Conservation (phyloP, 306 rosid species). For the Lathyrus oleraceus region DNA sequence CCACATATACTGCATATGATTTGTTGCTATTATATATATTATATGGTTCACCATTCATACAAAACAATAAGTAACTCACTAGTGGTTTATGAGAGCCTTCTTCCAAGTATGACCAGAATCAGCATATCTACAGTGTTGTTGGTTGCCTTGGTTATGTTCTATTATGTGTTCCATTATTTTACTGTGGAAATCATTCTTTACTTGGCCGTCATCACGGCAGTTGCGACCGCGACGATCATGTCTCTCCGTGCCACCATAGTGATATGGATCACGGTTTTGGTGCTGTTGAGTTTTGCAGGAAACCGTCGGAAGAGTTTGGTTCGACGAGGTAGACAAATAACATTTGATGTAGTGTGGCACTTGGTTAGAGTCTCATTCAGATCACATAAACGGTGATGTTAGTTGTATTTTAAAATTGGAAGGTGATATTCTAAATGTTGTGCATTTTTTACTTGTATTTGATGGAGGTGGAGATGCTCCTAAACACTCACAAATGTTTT, state of each 20-base stretch:
- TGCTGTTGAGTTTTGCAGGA: conserved; percentile 55
- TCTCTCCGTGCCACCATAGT: conserved; percentile 57
- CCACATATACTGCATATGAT: conserved; percentile 66
- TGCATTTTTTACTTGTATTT: too few species aligned
- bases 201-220: background rate
- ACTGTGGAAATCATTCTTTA: conserved; percentile 12
- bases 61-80: background rate
- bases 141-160: conserved; percentile 24
- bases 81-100: background rate
- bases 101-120: conserved; percentile 27
- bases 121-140: conserved; percentile 13
- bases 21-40: background rate
- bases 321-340: conserved; percentile 49
- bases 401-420: too few species aligned
- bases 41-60: conserved; percentile 27
- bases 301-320: conserved; percentile 61
- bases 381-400: conserved; percentile 35
- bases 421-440: too few species aligned
- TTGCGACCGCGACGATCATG: conserved; percentile 23
- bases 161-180: background rate
- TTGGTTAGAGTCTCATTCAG: conserved; percentile 41
- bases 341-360: conserved; percentile 53
- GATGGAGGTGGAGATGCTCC: too few species aligned
- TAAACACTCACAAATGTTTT: too few species aligned
- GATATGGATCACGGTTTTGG: conserved; percentile 69